Conservation (phyloP, 805 yeast species). For the Myxozyma sirexii region DNA sequence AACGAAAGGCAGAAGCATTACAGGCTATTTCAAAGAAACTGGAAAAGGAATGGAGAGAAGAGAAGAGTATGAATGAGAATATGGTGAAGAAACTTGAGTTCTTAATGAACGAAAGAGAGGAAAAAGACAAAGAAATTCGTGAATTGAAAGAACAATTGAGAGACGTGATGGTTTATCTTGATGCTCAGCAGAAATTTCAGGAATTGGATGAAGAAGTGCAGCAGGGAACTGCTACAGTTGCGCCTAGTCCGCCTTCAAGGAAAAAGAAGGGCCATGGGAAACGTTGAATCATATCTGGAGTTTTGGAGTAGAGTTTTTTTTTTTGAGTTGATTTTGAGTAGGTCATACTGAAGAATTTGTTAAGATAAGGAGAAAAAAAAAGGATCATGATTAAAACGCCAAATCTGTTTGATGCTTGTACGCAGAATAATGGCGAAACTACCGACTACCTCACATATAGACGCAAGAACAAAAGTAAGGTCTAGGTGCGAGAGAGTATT, state of each 20-base stretch:
- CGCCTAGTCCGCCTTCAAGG: slow-evolving; percentile 18
- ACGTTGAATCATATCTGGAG: not conserved
- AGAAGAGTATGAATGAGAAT: slow-evolving; percentile 50
- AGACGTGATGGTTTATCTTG: slow-evolving; percentile 80
- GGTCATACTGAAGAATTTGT: not conserved
- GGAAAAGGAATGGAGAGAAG: slow-evolving; percentile 50
- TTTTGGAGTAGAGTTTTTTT: not conserved
- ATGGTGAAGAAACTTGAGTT: slow-evolving; percentile 48
- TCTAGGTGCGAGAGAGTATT: not conserved
- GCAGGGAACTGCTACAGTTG: slow-evolving; percentile 66
- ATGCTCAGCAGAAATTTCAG: slow-evolving; percentile 70
- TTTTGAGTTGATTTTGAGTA: not conserved
- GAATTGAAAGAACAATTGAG: slow-evolving; percentile 43
- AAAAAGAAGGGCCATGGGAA: slow-evolving; percentile 9
- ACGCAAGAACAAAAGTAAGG: not conserved
- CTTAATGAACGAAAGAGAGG: slow-evolving; percentile 39
- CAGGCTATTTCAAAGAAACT: slow-evolving; percentile 39
- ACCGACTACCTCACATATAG: not conserved
- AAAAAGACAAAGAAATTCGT: slow-evolving; percentile 37
- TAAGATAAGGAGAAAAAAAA: not conserved
- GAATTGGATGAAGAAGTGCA: slow-evolving; percentile 70
- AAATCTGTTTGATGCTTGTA: not conserved
- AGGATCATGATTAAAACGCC: not conserved
- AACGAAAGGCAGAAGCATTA: slow-evolving; percentile 31
- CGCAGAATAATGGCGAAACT: not conserved